Evolutionary conservation across 2,329 filamentous ascomycete species (phyloP), one percentile per base, ranked within the genome.

Genomic region (Claviceps citrina): DNA sequence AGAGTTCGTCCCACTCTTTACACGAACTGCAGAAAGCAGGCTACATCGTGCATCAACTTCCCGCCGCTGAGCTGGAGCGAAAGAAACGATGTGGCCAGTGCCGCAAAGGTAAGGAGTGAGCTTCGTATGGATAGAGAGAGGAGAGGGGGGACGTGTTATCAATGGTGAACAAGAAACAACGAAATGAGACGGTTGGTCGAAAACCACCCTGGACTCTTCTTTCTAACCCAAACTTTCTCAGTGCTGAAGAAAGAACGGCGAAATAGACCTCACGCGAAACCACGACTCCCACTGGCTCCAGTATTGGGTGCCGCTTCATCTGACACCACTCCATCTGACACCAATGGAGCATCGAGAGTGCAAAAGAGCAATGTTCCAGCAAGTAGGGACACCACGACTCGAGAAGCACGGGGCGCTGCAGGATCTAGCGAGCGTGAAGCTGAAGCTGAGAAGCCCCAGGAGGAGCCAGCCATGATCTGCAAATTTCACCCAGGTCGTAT

Each of bases 71-170:
- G 10, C 38, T 60, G 3, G 46, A 55, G 6, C 49, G 47, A n/a
- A 60, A 59, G 47, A 51, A 46, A 33, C 51, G 55, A 16, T 60
- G 57, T 43, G 40, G 35, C 16, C 44, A 42, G 18, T 60, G 57
- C 40, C 38, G 37, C 28, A 50, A 52, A 34, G 43, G 53, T 55
- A 34, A 46, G 43, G 7, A 12, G 15, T 15, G 22, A 38, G n/a
- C 5, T 12, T 8, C 19, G 15, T 12, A 3, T n/a, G 20, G 19
- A 24, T 20, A 4, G 33, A 20, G 5, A 16, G 36, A 15, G n/a
- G n/a, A 7, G 19, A 4, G 16, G 15, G 24, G n/a, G 24, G n/a
- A n/a, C n/a, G n/a, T n/a, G n/a, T n/a, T n/a, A n/a, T n/a, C n/a
- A n/a, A n/a, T n/a, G n/a, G n/a, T n/a, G n/a, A n/a, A n/a, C n/a